Percentiles rank a stretch among this genome's conserved stretches.
Conservation (phyloP, 768 basidiomycete genomes). For the Lepiota venenata region DNA sequence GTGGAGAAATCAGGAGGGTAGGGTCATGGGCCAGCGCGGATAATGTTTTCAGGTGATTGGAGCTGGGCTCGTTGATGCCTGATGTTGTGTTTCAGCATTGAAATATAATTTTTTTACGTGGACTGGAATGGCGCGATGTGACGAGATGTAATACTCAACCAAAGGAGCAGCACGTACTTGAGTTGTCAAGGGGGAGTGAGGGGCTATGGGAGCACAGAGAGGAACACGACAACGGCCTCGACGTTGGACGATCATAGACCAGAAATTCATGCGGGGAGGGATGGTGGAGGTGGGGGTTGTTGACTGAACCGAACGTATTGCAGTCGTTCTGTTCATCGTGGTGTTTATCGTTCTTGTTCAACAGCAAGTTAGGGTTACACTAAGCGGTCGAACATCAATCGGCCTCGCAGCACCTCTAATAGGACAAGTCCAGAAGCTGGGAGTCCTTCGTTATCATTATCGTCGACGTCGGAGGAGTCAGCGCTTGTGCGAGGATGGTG, state of each 20-base stretch:
- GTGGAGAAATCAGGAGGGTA: conserved; percentile 29
- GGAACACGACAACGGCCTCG: conserved; percentile 40
- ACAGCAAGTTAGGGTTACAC: no score
- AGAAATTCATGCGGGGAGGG: conserved; percentile 12
- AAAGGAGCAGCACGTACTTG: conserved; percentile 67
- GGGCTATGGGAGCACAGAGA: conserved; percentile 54
- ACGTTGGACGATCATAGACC: conserved; percentile 36
- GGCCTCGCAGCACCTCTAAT: conserved; percentile 82
- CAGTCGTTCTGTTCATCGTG: conserved; percentile 15
- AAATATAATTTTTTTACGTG: conserved; percentile 76
- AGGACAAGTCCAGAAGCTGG: conserved; percentile 81
- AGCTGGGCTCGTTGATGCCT: conserved; percentile 83
- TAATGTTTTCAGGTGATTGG: conserved; percentile 61
- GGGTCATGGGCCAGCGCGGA: conserved; percentile 67
- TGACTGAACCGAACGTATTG: conserved; percentile 31
- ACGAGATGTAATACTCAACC: neutral
- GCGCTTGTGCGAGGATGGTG: conserved; percentile 68
- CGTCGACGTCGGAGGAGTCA: conserved; percentile 82
- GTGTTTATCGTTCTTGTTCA: no score
- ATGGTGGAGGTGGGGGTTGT: neutral
- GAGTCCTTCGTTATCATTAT: conserved; percentile 76
- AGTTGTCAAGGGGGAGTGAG: conserved; percentile 53
- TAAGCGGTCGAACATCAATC: conserved; percentile 76
- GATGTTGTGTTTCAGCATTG: conserved; percentile 77
- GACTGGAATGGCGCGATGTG: no score